Base-by-base conservation (phyloP, 805 yeast species). In the Torulaspora maleeae region DNA sequence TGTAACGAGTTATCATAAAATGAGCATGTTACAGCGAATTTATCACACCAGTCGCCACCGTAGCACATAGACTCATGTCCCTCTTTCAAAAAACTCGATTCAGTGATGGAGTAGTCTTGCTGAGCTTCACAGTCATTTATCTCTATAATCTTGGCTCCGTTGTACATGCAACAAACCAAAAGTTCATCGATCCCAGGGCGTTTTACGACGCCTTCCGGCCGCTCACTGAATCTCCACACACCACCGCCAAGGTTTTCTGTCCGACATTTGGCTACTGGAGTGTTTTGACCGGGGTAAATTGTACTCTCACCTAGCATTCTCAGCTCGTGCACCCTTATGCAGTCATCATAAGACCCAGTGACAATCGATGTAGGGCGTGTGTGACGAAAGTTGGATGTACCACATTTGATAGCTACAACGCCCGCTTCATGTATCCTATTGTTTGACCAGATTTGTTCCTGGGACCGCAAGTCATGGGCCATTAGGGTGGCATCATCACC, bases 281-380 rank as follows among this genome's bases (percentile, higher is more conserved):
- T 67, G 22, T 60, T 61, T n/a, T 70, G 56, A 1, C 84, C 82
- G 63, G 68, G 62, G 61, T 55, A 71, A 70, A 52, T 54, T 68
- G 53, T 59, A 49, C 38, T 41, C 50, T 38, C 40, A 74, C 75
- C 66, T 12, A 72, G 55, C 49, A 78, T 73, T 47, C 96, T 66
- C 36, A 87, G 59, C 64, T 90, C 97, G 29, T 87, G 68, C 0
- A 77, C 65, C 43, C 89, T 72, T 39, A 93, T 64, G 45, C 75
- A 63, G 58, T 91, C 98, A 64, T 91, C 99, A 63, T 91, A 91
- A 0, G 95, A 84, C 0, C 99, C 99, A 0, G 97, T 88, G 82
- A 66, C 44, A 4, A 66, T 47, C 3, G 65, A 58, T 0, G 65
- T 63, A 2, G 67, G 62, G 19, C 47, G 51, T 2, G 47, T 25